These are phyloP conservation scores for Scheffersomyces titani DNA, from an alignment of 1,139 yeast genomes.

Conservation along the genomic window DNA sequence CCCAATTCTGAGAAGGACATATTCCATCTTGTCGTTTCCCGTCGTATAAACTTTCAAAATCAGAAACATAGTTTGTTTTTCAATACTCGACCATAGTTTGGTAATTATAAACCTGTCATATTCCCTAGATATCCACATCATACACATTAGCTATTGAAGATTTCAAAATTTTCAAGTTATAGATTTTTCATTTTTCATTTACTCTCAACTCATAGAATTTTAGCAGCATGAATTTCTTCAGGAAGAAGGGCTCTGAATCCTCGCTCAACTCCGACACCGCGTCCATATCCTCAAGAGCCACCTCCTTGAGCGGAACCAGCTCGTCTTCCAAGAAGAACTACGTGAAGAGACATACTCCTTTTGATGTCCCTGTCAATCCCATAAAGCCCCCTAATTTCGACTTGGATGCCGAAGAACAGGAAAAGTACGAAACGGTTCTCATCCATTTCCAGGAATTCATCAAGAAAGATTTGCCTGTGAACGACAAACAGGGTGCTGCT, in stretches of 20 bases:
- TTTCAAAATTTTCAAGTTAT: background rate
- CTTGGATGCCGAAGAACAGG: slow-evolving; percentile 48
- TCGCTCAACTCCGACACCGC: slow-evolving; percentile 2
- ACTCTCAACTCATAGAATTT: background rate
- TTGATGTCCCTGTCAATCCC: slow-evolving; percentile 42
- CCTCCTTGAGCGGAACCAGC: slow-evolving; percentile 3
- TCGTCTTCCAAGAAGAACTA: slow-evolving; percentile 12
- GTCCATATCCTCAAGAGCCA: slow-evolving; percentile 4
- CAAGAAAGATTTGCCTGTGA: slow-evolving; percentile 21
- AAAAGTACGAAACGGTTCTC: slow-evolving; percentile 59
- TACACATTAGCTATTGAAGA: background rate
- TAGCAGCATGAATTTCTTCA: slow-evolving; percentile 11
- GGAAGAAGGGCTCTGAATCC: slow-evolving; percentile 6
- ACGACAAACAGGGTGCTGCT: slow-evolving; percentile 32
- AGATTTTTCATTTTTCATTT: background rate
- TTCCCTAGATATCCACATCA: background rate
- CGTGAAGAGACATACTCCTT: slow-evolving; percentile 40
- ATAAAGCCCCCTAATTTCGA: slow-evolving; percentile 30
- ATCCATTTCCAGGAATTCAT: slow-evolving; percentile 53
- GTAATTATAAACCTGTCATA: background rate
- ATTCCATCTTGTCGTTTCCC: background rate
- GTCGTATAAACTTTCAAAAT: background rate
- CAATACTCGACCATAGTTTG: background rate
- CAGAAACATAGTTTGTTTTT: background rate
- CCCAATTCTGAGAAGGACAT: background rate